Percentiles rank a stretch among this genome's conserved stretches.
Conservation (phyloP, 495 filamentous ascomycete species). For the Aspergillus olivimuriae region DNA sequence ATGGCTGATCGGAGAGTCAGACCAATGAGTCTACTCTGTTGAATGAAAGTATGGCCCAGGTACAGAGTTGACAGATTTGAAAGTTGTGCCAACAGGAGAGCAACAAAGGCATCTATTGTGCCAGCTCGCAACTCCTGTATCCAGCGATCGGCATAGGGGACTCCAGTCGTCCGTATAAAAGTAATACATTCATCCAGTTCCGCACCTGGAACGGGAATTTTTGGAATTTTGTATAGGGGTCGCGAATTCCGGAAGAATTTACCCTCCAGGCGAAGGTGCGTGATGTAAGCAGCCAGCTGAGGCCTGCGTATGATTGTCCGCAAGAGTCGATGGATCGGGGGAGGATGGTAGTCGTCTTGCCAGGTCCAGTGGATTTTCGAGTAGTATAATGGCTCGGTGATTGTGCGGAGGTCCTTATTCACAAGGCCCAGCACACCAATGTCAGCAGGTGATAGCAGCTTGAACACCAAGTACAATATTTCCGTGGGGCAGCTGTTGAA, state of each 20-base stretch:
- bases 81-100: constrained; percentile 12
- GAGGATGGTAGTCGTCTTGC: constrained; percentile 6
- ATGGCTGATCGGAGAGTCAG: constrained; percentile 14
- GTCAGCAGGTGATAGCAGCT: constrained; percentile 9
- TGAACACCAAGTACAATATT: constrained; percentile 8
- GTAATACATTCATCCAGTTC: constrained; percentile 8
- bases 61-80: constrained; percentile 10
- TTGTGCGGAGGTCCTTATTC: constrained; percentile 4
- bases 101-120: constrained; percentile 16
- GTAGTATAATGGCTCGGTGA: constrained; percentile 16
- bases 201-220: constrained; percentile 3
- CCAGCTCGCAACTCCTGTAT: constrained; percentile 10
- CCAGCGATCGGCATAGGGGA: constrained; percentile 13
- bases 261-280: constrained; percentile 6
- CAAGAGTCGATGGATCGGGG: constrained; percentile 11
- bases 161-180: constrained; percentile 9
- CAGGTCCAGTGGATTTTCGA: constrained; percentile 13
- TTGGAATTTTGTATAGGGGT: neutral
- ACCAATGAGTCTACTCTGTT: constrained; percentile 11
- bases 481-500: constrained; percentile 7
- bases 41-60: constrained; percentile 10
- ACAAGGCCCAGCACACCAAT: constrained; percentile 8
- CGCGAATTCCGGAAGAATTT: neutral
- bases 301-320: constrained; percentile 12
- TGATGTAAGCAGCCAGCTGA: constrained; percentile 15